These are phyloP conservation scores for Ascosphaera acerosa DNA, from an alignment of 2,329 filamentous ascomycete species.

Conservation along the genomic window DNA sequence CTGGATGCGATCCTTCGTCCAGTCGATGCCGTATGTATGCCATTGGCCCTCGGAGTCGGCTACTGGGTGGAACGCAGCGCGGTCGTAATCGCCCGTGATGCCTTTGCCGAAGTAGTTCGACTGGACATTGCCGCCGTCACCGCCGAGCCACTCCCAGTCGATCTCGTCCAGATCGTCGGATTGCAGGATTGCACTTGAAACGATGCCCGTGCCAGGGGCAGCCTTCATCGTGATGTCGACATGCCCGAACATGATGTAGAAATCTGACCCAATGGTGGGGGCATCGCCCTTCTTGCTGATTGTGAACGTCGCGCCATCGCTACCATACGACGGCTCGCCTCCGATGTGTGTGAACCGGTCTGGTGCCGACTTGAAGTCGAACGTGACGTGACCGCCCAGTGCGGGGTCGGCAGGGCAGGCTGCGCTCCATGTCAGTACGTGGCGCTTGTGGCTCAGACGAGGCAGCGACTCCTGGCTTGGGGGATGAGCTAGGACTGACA, in stretches of 20 bases:
- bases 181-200: conserved; percentile 74
- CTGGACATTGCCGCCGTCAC: conserved; percentile 53
- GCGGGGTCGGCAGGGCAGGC: conserved; percentile 54
- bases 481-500: conserved; percentile 9
- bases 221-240: conserved; percentile 69
- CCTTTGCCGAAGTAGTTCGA: conserved; percentile 96
- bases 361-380: conserved; percentile 62
- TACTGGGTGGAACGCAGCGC: conserved; percentile 53
- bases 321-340: conserved; percentile 45
- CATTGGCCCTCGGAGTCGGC: conserved; percentile 44
- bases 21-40: conserved; percentile 76
- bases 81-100: conserved; percentile 59
- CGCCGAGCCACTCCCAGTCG: conserved; percentile 88
- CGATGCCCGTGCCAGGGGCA: conserved; percentile 71
- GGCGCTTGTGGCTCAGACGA: conserved; percentile 2
- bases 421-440: conserved; percentile 12
- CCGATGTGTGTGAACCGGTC: conserved; percentile 49
- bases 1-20: conserved; percentile 61
- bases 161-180: conserved; percentile 90
- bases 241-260: conserved; percentile 98
- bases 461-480: conserved; percentile 1
- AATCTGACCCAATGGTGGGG: conserved; percentile 65
- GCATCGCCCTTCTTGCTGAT: conserved; percentile 55
- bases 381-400: conserved; percentile 53
- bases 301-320: conserved; percentile 57